Evolutionary conservation across 2,329 filamentous ascomycete genomes (phyloP), one percentile per base, ranked within the genome.

Genomic region (Ambrosiella xylebori): DNA sequence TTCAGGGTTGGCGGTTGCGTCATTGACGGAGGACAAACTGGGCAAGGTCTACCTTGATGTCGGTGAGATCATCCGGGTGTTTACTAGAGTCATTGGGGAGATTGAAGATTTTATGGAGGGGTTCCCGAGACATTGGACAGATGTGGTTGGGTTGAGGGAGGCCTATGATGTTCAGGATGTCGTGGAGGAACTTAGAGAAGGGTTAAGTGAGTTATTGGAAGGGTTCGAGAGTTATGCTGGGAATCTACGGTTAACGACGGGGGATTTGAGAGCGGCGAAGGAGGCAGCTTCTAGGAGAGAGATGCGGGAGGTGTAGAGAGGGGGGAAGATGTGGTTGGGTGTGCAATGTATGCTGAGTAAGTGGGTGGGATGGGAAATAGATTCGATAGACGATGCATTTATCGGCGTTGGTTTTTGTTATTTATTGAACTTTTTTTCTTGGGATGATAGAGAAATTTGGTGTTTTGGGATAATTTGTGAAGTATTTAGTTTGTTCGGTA

Each of bases 1-100:
- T 44, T 81, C 80, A 11, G 76, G 78, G 54, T 75, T 97, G 36
- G 79, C 86, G 0, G 77, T 88, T 3, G 78, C 79, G 61, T 91
- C 86, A 68, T 71, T 96, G 57, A 73, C 74, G 2, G 90, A 97
- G 68, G 91, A 97, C 67, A 77, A 78, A 52, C 93, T 82, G 66
- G 91, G 91, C 12, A 86, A 87, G 64, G 91, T 94, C n/a, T 85
- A 94, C 63, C 76, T 82, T 49, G 86, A 93, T 62, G 81, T 97
- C 1, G 80, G 86, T 0, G 71, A 71, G 54, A 83, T 95, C 59
- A 80, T 96, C 55, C 79, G 84, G 52, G 80, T 81, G 1, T 79
- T 94, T 61, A 90, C 87, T 0, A 64, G 68, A 0, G 81, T 86
- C 0, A 82, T 89, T 58, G 76, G 73, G 57, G 81, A 81, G 63